Evolutionary conservation across 306 rosid species (phyloP), one percentile per base, ranked within the genome.

Genomic region (Prunus davidiana): DNA sequence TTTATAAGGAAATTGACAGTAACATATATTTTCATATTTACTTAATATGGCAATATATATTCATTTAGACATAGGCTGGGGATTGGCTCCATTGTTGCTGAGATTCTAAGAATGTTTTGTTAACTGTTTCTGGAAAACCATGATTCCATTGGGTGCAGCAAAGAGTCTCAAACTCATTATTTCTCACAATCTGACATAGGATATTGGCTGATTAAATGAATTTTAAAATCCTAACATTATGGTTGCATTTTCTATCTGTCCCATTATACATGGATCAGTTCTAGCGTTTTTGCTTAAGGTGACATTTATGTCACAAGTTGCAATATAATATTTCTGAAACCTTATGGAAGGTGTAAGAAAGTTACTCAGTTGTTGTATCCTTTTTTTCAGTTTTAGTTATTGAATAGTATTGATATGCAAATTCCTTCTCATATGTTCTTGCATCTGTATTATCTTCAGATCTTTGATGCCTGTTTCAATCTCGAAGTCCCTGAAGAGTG

Each of bases 391-490:
- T 28, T 72, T 72, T 64, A 34, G 72, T 80, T 71, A 20, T 75
- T 9, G 58, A 8, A 28, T 41, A 34, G 76, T 30, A 58, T 55
- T 78, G 50, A n/a, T 68, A 76, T 45, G 67, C 27, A 34, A 8
- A 54, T 45, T 27, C 6, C 43, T 64, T 7, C 32, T 49, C 57
- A 24, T 54, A 60, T 54, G 61, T 82, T 12, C 62, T 75, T 62
- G 25, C 65, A 19, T 78, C n/a, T 78, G 12, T 70, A 56, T 76
- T 78, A 19, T 83, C 81, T 71, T 71, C 93, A 95, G 99, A 88
- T 75, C 83, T 61, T 77, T 90, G 58, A 73, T 76, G 34, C 86
- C 89, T 8, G 73, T 78, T n/a, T 78, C 81, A 55, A 64, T 81
- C 79, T 71, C 86, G 41, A 80, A 87, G 72, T 78, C 93, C 57